Base-by-base conservation (phyloP, 1,139 yeast species). In the Lodderomyces jiufengensis region DNA sequence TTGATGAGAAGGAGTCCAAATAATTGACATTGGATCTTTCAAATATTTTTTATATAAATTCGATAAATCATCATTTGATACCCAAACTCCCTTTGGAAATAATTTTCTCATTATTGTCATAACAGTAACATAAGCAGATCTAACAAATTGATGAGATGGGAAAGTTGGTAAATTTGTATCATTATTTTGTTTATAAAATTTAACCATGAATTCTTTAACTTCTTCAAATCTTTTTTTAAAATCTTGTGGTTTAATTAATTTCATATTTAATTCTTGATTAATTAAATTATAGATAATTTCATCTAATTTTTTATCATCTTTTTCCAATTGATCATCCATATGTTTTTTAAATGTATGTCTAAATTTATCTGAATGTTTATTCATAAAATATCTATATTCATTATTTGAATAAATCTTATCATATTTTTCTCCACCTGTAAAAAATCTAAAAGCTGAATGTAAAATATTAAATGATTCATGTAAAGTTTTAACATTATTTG, bases 1-100 rank as follows among this genome's bases (percentile, higher is more conserved):
- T 51, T 78, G 78, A 58, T 80, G 86, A 47, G 81, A 67, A 7
- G 76, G 75, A 33, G 67, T 58, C 41, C 57, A 66, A 25, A 68
- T 48, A 27, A 70, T 58, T 3, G 73, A 65, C 72, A 67, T 66
- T 2, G 76, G 76, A 40, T 69, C 55, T 28, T 57, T 48, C 38
- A 66, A 45, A 43, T 66, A 68, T 32, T 56, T 50, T 26, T 55
- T 44, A 47, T 55, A 62, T 41, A 70, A 52, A 5, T 44, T 34
- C 12, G 57, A 49, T 28, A 68, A 51, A 42, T 69, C 70, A 27
- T 43, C 40, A n/a, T 52, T 50, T 37, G 60, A 63, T 36, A 64
- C 61, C 70, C 72, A 70, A 26, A 70, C 58, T 1, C 76, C 76
- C 30, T 55, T 52, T 3, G 76, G 76, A 42, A 69, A 70, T 64